phyloP scores from a whole-genome alignment of 768 basidiomycete species.

The Epithele typhae region DNA sequence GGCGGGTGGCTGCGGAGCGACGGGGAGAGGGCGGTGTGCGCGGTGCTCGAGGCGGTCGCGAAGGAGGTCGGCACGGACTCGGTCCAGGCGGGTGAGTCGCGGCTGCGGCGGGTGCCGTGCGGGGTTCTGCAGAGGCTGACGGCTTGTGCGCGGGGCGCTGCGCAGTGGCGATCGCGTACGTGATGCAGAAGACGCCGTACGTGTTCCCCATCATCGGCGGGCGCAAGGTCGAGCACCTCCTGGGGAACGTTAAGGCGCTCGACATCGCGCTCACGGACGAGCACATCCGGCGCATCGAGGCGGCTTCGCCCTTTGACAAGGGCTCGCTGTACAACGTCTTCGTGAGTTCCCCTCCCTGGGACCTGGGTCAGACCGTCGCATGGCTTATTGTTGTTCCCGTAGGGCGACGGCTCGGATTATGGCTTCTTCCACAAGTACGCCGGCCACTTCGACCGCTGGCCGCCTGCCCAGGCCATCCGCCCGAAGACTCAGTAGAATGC shows the following conservation, averaged over 20 bases:
- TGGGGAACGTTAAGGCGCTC: conserved; percentile 18
- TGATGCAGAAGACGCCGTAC: conserved; percentile 24
- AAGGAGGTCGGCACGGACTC: conserved; percentile 32
- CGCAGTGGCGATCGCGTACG: conserved; percentile 28
- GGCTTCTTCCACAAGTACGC: conserved; percentile 7
- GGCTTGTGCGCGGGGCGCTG: neutral
- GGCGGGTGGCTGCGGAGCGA: conserved; percentile 32
- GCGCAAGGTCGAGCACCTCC: conserved; percentile 16
- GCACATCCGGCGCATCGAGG: conserved; percentile 21
- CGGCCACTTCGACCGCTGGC: conserved; percentile 24
- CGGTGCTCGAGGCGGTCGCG: conserved; percentile 36
- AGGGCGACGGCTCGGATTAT: conserved; percentile 16
- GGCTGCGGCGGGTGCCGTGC: too few relatives aligned
- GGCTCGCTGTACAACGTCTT: conserved; percentile 16
- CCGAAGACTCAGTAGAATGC: conserved; percentile 4
- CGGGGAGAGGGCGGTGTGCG: conserved; percentile 28
- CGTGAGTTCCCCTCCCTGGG: neutral
- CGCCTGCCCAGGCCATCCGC: conserved; percentile 14
- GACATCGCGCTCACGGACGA: conserved; percentile 14
- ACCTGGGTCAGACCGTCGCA: too few relatives aligned
- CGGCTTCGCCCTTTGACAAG: conserved; percentile 16
- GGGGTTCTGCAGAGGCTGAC: conserved; percentile 7
- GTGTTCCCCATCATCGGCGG: conserved; percentile 19
- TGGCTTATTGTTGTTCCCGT: neutral
- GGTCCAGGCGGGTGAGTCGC: conserved; percentile 1